Conservation (phyloP, 2,329 filamentous ascomycete genomes). For the Penicillium sp. region DNA sequence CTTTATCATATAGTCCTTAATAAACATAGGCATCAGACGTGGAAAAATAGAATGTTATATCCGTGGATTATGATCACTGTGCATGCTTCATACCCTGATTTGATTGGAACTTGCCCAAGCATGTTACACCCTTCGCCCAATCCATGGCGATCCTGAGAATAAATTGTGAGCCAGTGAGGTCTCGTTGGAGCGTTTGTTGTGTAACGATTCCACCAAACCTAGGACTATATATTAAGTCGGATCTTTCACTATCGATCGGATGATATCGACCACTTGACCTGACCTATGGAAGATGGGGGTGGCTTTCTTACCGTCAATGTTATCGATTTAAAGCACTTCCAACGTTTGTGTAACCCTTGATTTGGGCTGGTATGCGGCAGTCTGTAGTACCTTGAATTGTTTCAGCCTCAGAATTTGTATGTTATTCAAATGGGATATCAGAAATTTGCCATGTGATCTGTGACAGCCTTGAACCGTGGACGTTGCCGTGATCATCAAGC, state of each 20-base stretch:
- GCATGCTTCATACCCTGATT: too few relatives aligned
- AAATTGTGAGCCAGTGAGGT: too few relatives aligned
- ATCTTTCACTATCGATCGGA: background rate
- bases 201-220: background rate
- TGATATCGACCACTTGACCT: background rate
- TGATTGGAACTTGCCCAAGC: too few relatives aligned
- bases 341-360: background rate
- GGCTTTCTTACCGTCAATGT: background rate
- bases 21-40: too few relatives aligned
- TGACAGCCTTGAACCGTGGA: background rate
- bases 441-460: background rate
- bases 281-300: background rate
- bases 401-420: conserved; percentile 1
- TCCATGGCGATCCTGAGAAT: background rate
- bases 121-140: too few relatives aligned
- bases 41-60: too few relatives aligned
- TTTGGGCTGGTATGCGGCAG: background rate
- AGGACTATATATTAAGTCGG: background rate
- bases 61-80: too few relatives aligned
- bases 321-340: background rate
- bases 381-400: background rate
- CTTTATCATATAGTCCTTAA: too few relatives aligned
- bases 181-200: too few relatives aligned
- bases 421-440: background rate
- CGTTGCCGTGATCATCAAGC: background rate